phyloP scores from a whole-genome alignment of 2,329 filamentous ascomycete genomes.

The Chrysoporthe austroafricana region DNA sequence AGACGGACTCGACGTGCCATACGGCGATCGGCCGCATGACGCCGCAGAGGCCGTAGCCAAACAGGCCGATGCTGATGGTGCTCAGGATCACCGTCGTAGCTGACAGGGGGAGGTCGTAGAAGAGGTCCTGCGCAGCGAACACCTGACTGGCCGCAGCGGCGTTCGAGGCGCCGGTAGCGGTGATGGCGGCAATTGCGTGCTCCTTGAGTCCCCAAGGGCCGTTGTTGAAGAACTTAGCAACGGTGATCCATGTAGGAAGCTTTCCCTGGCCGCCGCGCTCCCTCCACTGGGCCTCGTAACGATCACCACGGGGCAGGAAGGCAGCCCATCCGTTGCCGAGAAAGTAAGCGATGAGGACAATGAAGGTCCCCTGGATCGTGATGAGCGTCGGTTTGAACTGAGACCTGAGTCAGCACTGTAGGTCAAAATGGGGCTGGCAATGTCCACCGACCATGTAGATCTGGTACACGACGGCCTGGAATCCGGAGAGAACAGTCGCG shows the following conservation, averaged over 20 bases:
- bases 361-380: slow-evolving; percentile 56
- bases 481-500: slow-evolving; percentile 52
- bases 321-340: slow-evolving; percentile 52
- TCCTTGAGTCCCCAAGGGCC: slow-evolving; percentile 60
- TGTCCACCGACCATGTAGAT: slow-evolving; percentile 52
- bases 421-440: neutral
- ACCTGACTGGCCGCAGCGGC: slow-evolving; percentile 46
- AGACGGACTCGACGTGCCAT: slow-evolving; percentile 60
- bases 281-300: slow-evolving; percentile 52
- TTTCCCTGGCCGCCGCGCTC: slow-evolving; percentile 44
- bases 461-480: slow-evolving; percentile 59
- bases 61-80: slow-evolving; percentile 58
- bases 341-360: slow-evolving; percentile 62
- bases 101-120: slow-evolving; percentile 53
- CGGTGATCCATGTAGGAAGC: slow-evolving; percentile 45
- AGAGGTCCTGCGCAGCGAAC: slow-evolving; percentile 54
- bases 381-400: slow-evolving; percentile 57
- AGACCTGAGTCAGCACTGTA: slow-evolving; percentile 13
- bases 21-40: slow-evolving; percentile 57
- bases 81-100: slow-evolving; percentile 51
- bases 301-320: slow-evolving; percentile 56
- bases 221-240: slow-evolving; percentile 52
- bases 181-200: slow-evolving; percentile 58
- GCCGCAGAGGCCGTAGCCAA: slow-evolving; percentile 59
- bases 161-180: slow-evolving; percentile 57